Evolutionary conservation across 257 asterid species (phyloP), one percentile per base, ranked within the genome.

Genomic region (Capsicum pubescens): DNA sequence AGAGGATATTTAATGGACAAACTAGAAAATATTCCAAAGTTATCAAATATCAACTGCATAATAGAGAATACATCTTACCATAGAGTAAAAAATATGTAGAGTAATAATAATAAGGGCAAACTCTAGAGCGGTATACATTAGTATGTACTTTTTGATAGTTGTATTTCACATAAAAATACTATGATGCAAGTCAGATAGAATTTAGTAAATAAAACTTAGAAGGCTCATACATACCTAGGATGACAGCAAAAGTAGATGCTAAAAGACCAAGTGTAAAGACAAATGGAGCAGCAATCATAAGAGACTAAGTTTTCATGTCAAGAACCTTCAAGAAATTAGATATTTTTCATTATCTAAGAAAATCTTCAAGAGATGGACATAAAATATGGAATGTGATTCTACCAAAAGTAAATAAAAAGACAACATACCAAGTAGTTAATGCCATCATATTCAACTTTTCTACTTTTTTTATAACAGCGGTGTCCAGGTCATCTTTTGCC

Each of bases 51-150:
- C 0, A 9, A 32, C 46, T 2, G 32, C 59, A 50, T 9, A 55
- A 72, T 72, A 64, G 61, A 35, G 16, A 16, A 9, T 76, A 76
- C 85, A 14, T 84, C 94, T 92, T 79, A 96, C 99, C 89, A 88
- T 57, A 10, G 97, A 77, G 86, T 94, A 93, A 84, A 92, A 90
- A 60, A 91, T 44, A 86, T 93, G 91, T 84, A 96, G 92, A 46
- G 86, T 77, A 86, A 90, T 69, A 82, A 97, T 95, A 70, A 92
- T 89, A 48, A 96, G 92, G 0, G 90, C 95, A 84, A 96, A 96
- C 84, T 96, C 97, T 39, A 96, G 89, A 84, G 98, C 97, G 17
- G 98, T 94, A 60, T 89, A 96, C 12, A 97, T 93, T 98, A 98
- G 94, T 87, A 89, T 83, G 85, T 92, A 91, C 90, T 93, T 97